phyloP scores from a whole-genome alignment of 495 filamentous ascomycete species.

The Rusavskia elegans region DNA sequence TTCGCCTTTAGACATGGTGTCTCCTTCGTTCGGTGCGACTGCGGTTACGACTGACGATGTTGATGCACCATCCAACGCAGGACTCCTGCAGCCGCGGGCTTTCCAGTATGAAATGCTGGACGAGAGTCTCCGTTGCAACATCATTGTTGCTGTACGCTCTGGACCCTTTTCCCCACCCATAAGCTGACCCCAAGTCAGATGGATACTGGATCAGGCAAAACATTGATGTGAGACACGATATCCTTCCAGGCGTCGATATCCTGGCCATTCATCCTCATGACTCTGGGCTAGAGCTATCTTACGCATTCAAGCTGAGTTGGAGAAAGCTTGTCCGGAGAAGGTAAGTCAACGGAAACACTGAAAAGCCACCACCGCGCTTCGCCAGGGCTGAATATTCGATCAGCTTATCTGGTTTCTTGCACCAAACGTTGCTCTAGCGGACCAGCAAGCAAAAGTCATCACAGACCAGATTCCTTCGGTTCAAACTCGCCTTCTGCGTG shows the following conservation, averaged over 20 bases:
- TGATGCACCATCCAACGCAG: neutral
- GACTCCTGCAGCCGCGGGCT: constrained; percentile 32
- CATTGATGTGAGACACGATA: constrained; percentile 53
- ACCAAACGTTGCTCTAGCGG: constrained; percentile 58
- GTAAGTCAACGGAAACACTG: constrained; percentile 22
- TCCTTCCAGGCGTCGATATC: neutral
- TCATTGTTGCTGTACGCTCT: constrained; percentile 48
- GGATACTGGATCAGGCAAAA: constrained; percentile 91
- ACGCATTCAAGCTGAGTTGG: constrained; percentile 63
- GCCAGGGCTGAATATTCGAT: neutral
- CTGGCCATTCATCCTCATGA: neutral
- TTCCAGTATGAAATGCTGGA: constrained; percentile 91
- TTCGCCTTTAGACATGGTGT: too few species aligned
- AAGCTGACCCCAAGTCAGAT: constrained; percentile 36
- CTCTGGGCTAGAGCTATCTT: constrained; percentile 47
- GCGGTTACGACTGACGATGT: neutral
- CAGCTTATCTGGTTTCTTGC: constrained; percentile 77
- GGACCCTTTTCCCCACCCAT: neutral
- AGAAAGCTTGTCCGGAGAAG: constrained; percentile 40
- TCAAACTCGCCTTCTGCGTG: constrained; percentile 47
- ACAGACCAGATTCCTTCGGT: constrained; percentile 42
- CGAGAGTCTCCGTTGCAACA: constrained; percentile 59
- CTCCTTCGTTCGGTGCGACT: neutral
- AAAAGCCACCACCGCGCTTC: neutral
- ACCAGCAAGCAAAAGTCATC: constrained; percentile 57